Base-by-base conservation (phyloP, 148 eudicot species). In the Vaccinium corymbosum region DNA sequence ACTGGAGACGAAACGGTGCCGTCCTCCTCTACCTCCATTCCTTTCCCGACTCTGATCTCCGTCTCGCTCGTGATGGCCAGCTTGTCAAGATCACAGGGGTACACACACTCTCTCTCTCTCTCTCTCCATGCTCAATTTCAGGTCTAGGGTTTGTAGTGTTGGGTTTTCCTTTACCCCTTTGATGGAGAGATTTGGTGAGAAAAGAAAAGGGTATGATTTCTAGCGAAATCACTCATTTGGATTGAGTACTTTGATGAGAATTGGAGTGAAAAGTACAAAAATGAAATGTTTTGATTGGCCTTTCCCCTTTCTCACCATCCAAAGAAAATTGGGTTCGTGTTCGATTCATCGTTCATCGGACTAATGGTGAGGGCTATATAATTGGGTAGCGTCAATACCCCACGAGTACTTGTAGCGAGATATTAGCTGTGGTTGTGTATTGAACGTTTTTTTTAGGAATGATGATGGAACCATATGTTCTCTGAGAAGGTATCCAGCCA, bases 71-170 rank as follows among this genome's bases (percentile, higher is more conserved):
- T 27, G 75, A 87, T 16, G 94, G 91, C 80, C 90, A 90, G n/a
- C 91, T 91, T 56, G 91, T 91, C 85, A 90, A 91, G 85, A 85
- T 91, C 73, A 87, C 91, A 51, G 94, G 94, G 91, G 94, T 90
- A 87, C 27, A 27, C 27, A 27, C 27, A 27, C 27, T 0, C 53
- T 50, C 48, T 52, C 20, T 52, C 46, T 56, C 59, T 20, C 35
- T 38, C 35, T 51, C 5, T 35, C 29, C 2, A 82, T 48, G 46
- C 56, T 76, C 53, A 27, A 49, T 83, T 78, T 78, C 84, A 52
- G 22, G 56, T 38, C 32, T 79, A 78, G 76, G 77, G 48, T 82
- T 32, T 17, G 17, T 32, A 82, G 19, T 15, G 19, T 50, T 35
- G 38, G 38, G 38, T 35, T 35, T 1, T 35, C 38, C 3, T 35